Conservation (phyloP, 139 green algal species). For the Tetradesmus obliquus region DNA sequence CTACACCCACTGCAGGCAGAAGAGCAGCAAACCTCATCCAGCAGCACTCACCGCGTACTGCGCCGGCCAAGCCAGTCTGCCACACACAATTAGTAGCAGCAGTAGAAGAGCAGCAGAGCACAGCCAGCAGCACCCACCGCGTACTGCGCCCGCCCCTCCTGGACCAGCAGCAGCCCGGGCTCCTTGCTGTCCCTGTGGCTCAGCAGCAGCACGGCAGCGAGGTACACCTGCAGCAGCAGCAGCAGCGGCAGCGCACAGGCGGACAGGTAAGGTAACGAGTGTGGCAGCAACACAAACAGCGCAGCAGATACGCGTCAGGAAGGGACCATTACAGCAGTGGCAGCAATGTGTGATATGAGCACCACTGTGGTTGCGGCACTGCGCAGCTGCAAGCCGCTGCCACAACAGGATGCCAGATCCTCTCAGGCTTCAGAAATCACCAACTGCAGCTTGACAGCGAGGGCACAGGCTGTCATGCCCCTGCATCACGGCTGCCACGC, state of each 20-base stretch:
- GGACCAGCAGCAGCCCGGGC: constrained; percentile 6
- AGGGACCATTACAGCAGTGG: background rate
- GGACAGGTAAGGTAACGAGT: background rate
- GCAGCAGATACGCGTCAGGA: background rate
- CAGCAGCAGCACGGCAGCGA: constrained; percentile 31
- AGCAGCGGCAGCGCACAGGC: background rate
- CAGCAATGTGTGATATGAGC: background rate
- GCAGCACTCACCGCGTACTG: too few species aligned
- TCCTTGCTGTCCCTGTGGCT: background rate
- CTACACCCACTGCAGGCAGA: background rate
- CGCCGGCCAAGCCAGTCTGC: too few species aligned
- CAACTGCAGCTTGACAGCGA: too few species aligned
- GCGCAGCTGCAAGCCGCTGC: too few species aligned
- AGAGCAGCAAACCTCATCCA: too few species aligned
- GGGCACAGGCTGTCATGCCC: too few species aligned
- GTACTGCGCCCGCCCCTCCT: background rate
- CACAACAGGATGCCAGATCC: too few species aligned
- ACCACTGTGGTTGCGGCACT: too few species aligned
- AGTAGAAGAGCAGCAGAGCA: background rate
- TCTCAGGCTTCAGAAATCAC: too few species aligned
- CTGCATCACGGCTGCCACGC: too few species aligned
- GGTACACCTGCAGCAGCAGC: constrained; percentile 35
- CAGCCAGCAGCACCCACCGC: background rate
- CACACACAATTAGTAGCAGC: background rate
- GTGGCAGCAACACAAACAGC: background rate